phyloP scores from a whole-genome alignment of 106 monocot genomes.

The Triglochin maritima region DNA sequence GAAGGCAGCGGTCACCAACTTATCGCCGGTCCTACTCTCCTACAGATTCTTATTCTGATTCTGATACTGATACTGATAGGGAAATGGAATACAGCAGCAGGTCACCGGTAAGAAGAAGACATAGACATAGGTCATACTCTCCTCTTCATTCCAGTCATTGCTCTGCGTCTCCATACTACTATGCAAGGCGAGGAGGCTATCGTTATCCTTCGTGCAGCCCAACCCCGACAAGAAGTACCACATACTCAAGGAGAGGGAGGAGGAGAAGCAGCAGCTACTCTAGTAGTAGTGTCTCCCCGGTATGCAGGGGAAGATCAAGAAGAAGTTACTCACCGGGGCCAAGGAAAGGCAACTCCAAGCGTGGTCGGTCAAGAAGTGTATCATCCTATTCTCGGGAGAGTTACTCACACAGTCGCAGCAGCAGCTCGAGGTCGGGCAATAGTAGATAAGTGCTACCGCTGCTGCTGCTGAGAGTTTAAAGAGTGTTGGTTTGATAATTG shows the following conservation, averaged over 20 bases:
- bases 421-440: slow-evolving; percentile 17
- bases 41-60: slow-evolving; percentile 4
- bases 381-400: slow-evolving; percentile 13
- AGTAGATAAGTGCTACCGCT: background rate
- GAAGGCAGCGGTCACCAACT: slow-evolving; percentile 22
- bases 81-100: no score
- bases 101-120: slow-evolving; percentile 15
- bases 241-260: slow-evolving; percentile 16
- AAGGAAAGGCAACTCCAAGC: slow-evolving; percentile 10
- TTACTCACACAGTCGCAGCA: slow-evolving; percentile 24
- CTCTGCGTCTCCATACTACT: slow-evolving; percentile 25
- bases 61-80: no score
- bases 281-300: slow-evolving; percentile 9
- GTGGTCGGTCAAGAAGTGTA: background rate
- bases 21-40: slow-evolving; percentile 13
- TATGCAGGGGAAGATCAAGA: no score
- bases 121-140: slow-evolving; percentile 26
- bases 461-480: background rate
- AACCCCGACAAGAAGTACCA: slow-evolving; percentile 22
- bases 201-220: slow-evolving; percentile 9
- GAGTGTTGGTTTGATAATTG: no score
- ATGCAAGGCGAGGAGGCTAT: slow-evolving; percentile 7
- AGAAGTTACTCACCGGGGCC: no score
- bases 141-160: slow-evolving; percentile 30
- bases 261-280: slow-evolving; percentile 30